A percentile compares a stretch with the other conserved stretches of the same genome.
Evolutionary conservation across 257 asterid genomes (phyloP).

Genomic region (Vinca minor): DNA sequence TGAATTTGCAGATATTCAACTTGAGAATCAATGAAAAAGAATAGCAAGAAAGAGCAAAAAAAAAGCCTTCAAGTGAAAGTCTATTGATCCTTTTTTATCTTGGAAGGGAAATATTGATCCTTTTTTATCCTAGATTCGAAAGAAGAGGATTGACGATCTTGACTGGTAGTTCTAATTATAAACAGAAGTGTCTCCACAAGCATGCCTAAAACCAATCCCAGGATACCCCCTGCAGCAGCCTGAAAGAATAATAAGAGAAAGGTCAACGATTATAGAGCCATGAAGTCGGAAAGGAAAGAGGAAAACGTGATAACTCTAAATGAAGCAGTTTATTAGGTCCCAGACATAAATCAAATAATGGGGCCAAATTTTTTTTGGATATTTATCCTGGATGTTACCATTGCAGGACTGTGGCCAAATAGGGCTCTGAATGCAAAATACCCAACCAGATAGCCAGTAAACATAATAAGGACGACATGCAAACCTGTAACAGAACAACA

Average conservation of each 20-base stretch:
- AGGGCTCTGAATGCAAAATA: slow-evolving; percentile 87
- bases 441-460: slow-evolving; percentile 83
- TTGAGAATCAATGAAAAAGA: neutral
- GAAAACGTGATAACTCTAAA: neutral
- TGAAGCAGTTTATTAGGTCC: neutral
- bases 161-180: slow-evolving; percentile 46
- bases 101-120: slow-evolving; percentile 22
- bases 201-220: slow-evolving; percentile 84
- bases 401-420: slow-evolving; percentile 58
- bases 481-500: slow-evolving; percentile 44
- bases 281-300: neutral
- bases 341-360: neutral
- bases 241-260: slow-evolving; percentile 21
- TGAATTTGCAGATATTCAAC: neutral
- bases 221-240: slow-evolving; percentile 97
- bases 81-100: slow-evolving; percentile 30
- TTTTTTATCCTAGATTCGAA: slow-evolving; percentile 21
- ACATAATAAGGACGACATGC: slow-evolving; percentile 74
- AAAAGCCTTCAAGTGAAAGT: slow-evolving; percentile 9
- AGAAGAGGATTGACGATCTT: slow-evolving; percentile 27
- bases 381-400: slow-evolving; percentile 38
- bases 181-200: slow-evolving; percentile 83
- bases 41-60: neutral
- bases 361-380: neutral
- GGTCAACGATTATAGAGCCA: neutral